phyloP scores from a whole-genome alignment of 2,329 filamentous ascomycete species.

The Penicillium sp. region DNA sequence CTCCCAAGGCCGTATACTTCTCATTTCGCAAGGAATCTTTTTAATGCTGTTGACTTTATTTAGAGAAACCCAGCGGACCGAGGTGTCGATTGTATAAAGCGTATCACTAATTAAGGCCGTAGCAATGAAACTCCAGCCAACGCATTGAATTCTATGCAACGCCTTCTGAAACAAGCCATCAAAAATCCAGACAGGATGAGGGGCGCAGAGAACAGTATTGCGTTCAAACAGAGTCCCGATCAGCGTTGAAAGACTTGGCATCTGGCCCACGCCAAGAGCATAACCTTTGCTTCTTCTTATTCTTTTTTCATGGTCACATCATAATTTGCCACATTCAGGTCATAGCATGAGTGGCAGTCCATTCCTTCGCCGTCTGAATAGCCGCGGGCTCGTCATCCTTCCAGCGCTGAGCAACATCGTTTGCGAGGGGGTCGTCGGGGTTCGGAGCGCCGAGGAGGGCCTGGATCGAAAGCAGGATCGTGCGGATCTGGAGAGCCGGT shows the following conservation, averaged over 20 bases:
- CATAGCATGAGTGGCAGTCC: slow-evolving; percentile 83
- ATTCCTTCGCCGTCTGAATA: slow-evolving; percentile 88
- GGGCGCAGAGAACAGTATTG: slow-evolving; percentile 6
- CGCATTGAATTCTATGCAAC: slow-evolving; percentile 22
- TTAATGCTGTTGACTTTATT: too few relatives aligned
- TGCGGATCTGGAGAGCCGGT: slow-evolving; percentile 94
- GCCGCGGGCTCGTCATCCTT: slow-evolving; percentile 93
- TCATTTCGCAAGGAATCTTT: too few relatives aligned
- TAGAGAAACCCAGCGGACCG: too few relatives aligned
- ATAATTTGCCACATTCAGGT: slow-evolving; percentile 41
- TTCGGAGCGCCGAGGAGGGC: slow-evolving; percentile 94
- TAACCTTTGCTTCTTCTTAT: slow-evolving; percentile 18
- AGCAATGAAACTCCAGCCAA: neutral
- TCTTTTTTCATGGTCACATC: slow-evolving; percentile 40
- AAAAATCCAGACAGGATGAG: slow-evolving; percentile 8
- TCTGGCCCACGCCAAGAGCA: slow-evolving; percentile 17
- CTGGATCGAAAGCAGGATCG: slow-evolving; percentile 98
- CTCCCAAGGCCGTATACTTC: too few relatives aligned
- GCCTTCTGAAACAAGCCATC: slow-evolving; percentile 10
- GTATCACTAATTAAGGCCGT: neutral
- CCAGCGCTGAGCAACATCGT: slow-evolving; percentile 97
- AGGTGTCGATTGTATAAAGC: neutral
- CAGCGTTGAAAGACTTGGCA: neutral
- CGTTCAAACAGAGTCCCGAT: slow-evolving; percentile 9
- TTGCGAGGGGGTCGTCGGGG: slow-evolving; percentile 96